A percentile compares a stretch with the other conserved stretches of the same genome.
Conservation (phyloP, 2,329 filamentous ascomycete species). For the Botrytis fragariae region DNA sequence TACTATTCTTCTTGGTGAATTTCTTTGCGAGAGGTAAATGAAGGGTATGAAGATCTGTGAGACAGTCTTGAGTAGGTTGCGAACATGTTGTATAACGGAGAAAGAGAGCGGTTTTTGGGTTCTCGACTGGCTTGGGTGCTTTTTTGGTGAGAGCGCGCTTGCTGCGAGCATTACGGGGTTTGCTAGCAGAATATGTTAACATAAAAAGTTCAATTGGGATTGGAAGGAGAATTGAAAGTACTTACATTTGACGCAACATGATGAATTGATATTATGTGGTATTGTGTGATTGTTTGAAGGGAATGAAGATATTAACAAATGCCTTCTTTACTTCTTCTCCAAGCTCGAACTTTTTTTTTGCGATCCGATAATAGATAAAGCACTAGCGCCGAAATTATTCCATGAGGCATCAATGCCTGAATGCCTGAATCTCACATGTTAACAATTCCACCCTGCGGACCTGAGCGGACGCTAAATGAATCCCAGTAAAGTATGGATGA, state of each 20-base stretch:
- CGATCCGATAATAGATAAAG: conserved; percentile 28
- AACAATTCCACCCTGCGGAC: conserved; percentile 18
- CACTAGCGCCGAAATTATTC: conserved; percentile 13
- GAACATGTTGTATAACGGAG: conserved; percentile 85
- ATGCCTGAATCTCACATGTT: conserved; percentile 27
- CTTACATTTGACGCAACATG: conserved; percentile 41
- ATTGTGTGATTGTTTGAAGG: conserved; percentile 11
- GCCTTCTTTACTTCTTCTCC: conserved; percentile 24
- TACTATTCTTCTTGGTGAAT: conserved; percentile 95
- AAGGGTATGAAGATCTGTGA: conserved; percentile 81
- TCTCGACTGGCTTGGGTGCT: conserved; percentile 84
- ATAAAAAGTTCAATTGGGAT: not conserved
- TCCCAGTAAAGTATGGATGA: not conserved
- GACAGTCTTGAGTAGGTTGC: conserved; percentile 75
- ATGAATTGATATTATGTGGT: conserved; percentile 28
- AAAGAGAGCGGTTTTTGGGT: conserved; percentile 86
- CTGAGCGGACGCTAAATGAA: conserved; percentile 15
- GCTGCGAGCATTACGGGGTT: conserved; percentile 79
- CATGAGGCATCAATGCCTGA: not conserved
- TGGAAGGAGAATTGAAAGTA: not conserved
- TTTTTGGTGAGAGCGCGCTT: conserved; percentile 93
- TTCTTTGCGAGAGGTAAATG: conserved; percentile 83
- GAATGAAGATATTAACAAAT: conserved; percentile 21
- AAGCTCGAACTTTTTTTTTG: conserved; percentile 21
- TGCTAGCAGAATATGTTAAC: conserved; percentile 43